Percentiles rank a stretch among this genome's conserved stretches.
phyloP scores from a whole-genome alignment of 768 basidiomycete genomes.

The Tulasnella sp. region DNA sequence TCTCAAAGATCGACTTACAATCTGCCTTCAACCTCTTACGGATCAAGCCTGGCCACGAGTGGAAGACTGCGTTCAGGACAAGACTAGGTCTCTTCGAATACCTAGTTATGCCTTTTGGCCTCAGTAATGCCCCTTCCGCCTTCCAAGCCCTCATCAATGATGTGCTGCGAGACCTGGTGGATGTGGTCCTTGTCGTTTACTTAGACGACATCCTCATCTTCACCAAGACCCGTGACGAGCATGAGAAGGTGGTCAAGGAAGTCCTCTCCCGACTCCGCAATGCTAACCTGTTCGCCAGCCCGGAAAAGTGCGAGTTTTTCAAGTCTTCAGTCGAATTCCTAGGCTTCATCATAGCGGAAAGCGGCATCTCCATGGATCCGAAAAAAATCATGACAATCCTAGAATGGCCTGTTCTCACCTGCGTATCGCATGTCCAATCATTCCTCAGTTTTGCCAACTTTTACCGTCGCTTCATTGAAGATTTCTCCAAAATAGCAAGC shows the following conservation, averaged over 20 bases:
- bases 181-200: constrained; percentile 15
- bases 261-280: constrained; percentile 10
- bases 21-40: constrained; percentile 11
- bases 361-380: constrained; percentile 19
- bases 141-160: constrained; percentile 17
- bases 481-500: constrained; percentile 17
- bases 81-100: constrained; percentile 16
- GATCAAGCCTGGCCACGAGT: constrained; percentile 7
- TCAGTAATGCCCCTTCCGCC: constrained; percentile 8
- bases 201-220: constrained; percentile 19
- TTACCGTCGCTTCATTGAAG: constrained; percentile 22
- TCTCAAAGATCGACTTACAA: constrained; percentile 9
- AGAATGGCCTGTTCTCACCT: constrained; percentile 20
- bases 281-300: not conserved
- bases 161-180: constrained; percentile 16
- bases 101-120: constrained; percentile 21
- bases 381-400: constrained; percentile 20
- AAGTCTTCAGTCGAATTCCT: not conserved
- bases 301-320: not conserved
- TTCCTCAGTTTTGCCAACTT: constrained; percentile 25
- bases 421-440: constrained; percentile 18
- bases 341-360: constrained; percentile 1
- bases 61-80: constrained; percentile 13
- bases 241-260: not conserved
- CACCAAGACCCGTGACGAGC: constrained; percentile 13